Evolutionary conservation across 768 basidiomycete species (phyloP).

Genomic region (Suillus spraguei): DNA sequence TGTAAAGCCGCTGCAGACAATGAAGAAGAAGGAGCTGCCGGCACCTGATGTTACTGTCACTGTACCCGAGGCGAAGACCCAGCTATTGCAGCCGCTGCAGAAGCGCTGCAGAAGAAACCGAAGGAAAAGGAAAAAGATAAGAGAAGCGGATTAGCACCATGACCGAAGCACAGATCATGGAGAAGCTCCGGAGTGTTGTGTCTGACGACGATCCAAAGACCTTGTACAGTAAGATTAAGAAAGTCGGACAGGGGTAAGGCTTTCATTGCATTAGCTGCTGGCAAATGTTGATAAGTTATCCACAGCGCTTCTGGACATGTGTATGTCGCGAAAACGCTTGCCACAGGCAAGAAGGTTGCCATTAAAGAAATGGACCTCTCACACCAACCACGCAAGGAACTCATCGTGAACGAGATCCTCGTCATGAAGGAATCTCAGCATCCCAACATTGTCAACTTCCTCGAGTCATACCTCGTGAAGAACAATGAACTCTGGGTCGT

Average conservation of each 20-base stretch:
- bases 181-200: constrained; percentile 90
- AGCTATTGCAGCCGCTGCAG: constrained; percentile 68
- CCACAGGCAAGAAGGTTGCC: constrained; percentile 86
- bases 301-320: constrained; percentile 94
- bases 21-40: constrained; percentile 54
- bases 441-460: constrained; percentile 95
- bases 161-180: constrained; percentile 98
- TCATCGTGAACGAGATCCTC: constrained; percentile 96
- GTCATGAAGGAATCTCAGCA: constrained; percentile 99
- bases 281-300: constrained; percentile 14
- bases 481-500: constrained; percentile 94
- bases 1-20: constrained; percentile 75
- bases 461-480: constrained; percentile 89
- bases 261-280: constrained; percentile 9
- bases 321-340: constrained; percentile 91
- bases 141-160: constrained; percentile 89
- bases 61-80: constrained; percentile 44
- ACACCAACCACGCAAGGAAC: constrained; percentile 94
- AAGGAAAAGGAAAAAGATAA: constrained; percentile 60
- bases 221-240: constrained; percentile 96
- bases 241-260: constrained; percentile 96
- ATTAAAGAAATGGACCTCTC: constrained; percentile 99
- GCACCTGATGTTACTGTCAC: constrained; percentile 54
- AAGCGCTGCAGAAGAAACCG: constrained; percentile 58
- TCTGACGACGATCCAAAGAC: constrained; percentile 83